phyloP scores from a whole-genome alignment of 495 filamentous ascomycete genomes.

The Penicillium bialowiezense region DNA sequence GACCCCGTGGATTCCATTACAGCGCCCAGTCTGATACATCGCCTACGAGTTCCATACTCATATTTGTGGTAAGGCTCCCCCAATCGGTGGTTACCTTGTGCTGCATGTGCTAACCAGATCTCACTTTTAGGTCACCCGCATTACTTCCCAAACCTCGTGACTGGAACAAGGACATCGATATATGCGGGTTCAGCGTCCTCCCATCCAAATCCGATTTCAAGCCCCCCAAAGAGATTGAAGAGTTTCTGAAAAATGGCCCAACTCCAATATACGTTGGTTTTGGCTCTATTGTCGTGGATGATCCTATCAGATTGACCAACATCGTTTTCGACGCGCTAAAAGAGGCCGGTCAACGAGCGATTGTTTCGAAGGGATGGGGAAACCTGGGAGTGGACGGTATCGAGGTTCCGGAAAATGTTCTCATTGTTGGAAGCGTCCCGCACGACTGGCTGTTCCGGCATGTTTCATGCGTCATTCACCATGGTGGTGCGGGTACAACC shows the following conservation, averaged over 20 bases:
- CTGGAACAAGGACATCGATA: constrained; percentile 68
- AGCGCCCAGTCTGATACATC: constrained; percentile 63
- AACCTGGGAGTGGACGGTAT: constrained; percentile 62
- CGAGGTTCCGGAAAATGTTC: constrained; percentile 63
- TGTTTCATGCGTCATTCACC: constrained; percentile 75
- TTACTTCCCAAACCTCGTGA: constrained; percentile 77
- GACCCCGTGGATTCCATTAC: constrained; percentile 65
- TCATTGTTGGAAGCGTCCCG: constrained; percentile 73
- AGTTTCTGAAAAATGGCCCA: constrained; percentile 63
- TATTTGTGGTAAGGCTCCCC: constrained; percentile 60
- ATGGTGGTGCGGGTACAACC: constrained; percentile 80
- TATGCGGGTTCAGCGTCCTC: constrained; percentile 75
- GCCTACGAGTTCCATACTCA: constrained; percentile 69
- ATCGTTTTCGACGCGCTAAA: constrained; percentile 68
- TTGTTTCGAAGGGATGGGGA: constrained; percentile 82
- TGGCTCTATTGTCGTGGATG: constrained; percentile 77
- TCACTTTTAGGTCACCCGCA: constrained; percentile 57
- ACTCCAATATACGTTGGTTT: constrained; percentile 81
- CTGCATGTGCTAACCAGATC: background rate
- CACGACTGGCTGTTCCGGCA: constrained; percentile 81
- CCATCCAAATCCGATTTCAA: constrained; percentile 61
- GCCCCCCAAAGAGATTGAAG: constrained; percentile 58
- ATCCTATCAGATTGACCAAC: constrained; percentile 63
- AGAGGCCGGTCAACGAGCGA: constrained; percentile 62
- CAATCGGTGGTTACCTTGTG: no score